Base-by-base conservation (phyloP, 768 basidiomycete species). In the Russula virescens region DNA sequence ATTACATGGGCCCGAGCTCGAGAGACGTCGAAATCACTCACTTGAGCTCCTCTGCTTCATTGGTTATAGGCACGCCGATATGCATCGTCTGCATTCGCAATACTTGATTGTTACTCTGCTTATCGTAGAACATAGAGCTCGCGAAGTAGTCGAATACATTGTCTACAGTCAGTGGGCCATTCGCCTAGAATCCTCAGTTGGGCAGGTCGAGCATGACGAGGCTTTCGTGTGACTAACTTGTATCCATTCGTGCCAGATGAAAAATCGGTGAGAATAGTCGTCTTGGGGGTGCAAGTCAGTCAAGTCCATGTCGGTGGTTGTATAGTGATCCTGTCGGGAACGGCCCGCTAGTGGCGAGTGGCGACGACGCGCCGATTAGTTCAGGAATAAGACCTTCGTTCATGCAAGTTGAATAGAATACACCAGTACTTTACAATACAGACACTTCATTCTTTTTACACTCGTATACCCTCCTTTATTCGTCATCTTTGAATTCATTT, bases 61-160 rank as follows among this genome's bases (percentile, higher is more conserved):
- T 88, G 9, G 80, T 76, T 60, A 92, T 75, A 11, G 88, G 83
- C 31, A 83, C 76, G n/a, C 88, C 91, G 0, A 89, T 88, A 70
- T 91, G 88, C 77, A 88, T 87, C 0, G 91, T 94, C 74, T 96
- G 94, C 94, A 96, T 96, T 68, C 92, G 87, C 48, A 96, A 77
- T 34, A 89, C 86, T 69, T 94, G 90, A 73, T 96, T 96, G 74
- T 88, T 94, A 76, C 89, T 93, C 75, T 91, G 89, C 73, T 91
- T 91, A 75, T 95, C 93, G 72, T 93, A 96, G 77, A 94, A 95
- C 84, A 93, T 93, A 31, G 91, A 94, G 0, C 84, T 84, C 14
- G 88, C 79, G 72, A 96, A 96, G 77, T 95, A 96, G 60, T 94
- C 91, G 65, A 95, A 86, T 55, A 91, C 91, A 71, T 88, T 90